Evolutionary conservation across 139 green algal species (phyloP), one percentile per base, ranked within the genome.

Genomic region (Chlorella sp.): DNA sequence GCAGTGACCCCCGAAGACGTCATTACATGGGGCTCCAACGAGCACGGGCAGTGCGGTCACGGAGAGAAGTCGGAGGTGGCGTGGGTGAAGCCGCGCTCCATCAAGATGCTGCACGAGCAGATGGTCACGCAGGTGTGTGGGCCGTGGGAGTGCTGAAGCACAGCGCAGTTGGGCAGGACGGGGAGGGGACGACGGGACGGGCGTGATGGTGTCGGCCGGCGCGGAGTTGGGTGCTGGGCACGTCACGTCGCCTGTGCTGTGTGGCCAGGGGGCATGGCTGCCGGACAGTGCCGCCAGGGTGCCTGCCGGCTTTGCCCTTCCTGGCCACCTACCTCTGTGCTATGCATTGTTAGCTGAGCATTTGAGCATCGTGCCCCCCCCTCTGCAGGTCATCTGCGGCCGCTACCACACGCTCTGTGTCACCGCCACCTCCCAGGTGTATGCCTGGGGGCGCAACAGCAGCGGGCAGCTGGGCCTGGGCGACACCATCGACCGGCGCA

Each of bases 11-110:
- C 88, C n/a, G 89, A 93, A 24, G 96, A 97, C 57, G 95, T 98
- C n/a, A 94, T 97, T 39, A 93, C 96, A 1, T 98, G 95, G 95
- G 97, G 97, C 34, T 93, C 86, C 77, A 98, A 98, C 91, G 88
- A 95, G 37, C 82, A 94, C 37, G 96, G 96, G 14, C 97, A 99
- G 93, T 95, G 95, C 66, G 97, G 96, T 34, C 94, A 97, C 85
- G 96, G 95, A 14, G 94, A 96, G 71, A 91, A 93, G 48, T 88
- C 90, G 32, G 94, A 95, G 87, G 82, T 48, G 37, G 85, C 89
- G 28, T 96, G 89, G 89, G 94, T 95, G n/a, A 95, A 95, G 83
- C 95, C 93, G 0, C 89, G 91, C 77, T 88, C 80, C 64, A 91
- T 95, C 88, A 94, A 91, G 90, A 76, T 94, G 42, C 89, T 98